phyloP scores from a whole-genome alignment of 805 yeast genomes.

The Nakazawaea wyomingensis region DNA sequence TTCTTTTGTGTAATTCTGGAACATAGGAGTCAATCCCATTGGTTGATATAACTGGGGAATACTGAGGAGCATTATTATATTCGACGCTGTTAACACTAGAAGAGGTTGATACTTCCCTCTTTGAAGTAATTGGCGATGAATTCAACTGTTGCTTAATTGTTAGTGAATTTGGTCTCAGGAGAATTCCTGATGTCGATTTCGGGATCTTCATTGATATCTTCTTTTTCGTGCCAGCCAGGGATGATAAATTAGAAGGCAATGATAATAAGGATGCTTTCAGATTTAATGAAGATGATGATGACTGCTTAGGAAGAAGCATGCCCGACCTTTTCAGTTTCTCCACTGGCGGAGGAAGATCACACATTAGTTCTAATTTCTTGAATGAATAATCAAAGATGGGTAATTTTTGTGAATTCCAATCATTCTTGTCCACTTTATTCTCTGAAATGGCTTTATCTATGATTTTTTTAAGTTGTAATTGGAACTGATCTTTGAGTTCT shows the following conservation, averaged over 20 bases:
- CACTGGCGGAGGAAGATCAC: conserved; percentile 5
- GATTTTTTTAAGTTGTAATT: conserved; percentile 43
- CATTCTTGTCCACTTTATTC: conserved; percentile 39
- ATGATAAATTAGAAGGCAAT: background rate
- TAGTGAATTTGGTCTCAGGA: conserved; percentile 3
- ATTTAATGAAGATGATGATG: background rate
- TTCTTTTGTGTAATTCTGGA: background rate
- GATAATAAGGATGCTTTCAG: background rate
- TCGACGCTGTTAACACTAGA: background rate
- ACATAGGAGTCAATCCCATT: background rate
- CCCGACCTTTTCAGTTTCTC: conserved; percentile 1
- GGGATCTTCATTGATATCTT: conserved; percentile 11
- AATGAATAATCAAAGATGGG: conserved; percentile 35
- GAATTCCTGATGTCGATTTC: conserved; percentile 9
- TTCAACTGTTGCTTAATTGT: background rate
- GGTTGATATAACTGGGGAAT: background rate
- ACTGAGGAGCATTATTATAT: background rate
- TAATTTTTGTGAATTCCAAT: conserved; percentile 48
- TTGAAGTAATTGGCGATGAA: background rate
- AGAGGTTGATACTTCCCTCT: background rate
- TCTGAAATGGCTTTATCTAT: conserved; percentile 43
- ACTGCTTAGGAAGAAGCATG: conserved; percentile 1
- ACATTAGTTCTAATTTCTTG: conserved; percentile 10
- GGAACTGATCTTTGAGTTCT: conserved; percentile 32
- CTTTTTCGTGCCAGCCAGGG: conserved; percentile 11